phyloP scores from a whole-genome alignment of 2,329 filamentous ascomycete species.

The Sclerotinia borealis region DNA sequence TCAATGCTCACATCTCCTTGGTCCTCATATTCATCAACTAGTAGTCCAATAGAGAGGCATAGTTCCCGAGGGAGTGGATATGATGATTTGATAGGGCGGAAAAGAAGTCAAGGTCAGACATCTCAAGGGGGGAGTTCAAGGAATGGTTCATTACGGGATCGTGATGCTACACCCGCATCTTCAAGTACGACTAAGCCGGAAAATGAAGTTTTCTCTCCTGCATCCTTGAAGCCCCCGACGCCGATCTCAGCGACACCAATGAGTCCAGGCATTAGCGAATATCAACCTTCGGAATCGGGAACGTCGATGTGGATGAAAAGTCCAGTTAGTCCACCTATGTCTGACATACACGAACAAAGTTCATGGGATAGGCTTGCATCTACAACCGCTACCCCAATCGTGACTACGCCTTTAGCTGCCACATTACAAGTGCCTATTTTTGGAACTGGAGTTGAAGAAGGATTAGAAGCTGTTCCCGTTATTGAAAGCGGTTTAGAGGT shows the following conservation, averaged over 20 bases:
- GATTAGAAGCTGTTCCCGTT: conserved; percentile 22
- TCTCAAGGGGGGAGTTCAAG: conserved; percentile 14
- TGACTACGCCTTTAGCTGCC: conserved; percentile 13
- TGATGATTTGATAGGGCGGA: conserved; percentile 22
- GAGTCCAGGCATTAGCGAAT: conserved; percentile 7
- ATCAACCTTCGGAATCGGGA: conserved; percentile 10
- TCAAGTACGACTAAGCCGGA: conserved; percentile 3
- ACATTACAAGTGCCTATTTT: conserved; percentile 23
- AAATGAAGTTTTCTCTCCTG: not conserved
- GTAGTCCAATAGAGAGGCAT: conserved; percentile 22
- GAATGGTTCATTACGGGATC: conserved; percentile 12
- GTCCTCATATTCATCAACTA: conserved; percentile 10
- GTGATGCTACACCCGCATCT: conserved; percentile 2
- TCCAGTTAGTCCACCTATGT: conserved; percentile 9
- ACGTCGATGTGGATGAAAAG: conserved; percentile 7
- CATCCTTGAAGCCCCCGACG: conserved; percentile 5
- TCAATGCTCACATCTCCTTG: conserved; percentile 8
- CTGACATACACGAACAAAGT: not conserved
- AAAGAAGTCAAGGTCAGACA: conserved; percentile 24
- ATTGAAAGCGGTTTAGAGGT: conserved; percentile 11
- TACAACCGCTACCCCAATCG: not conserved
- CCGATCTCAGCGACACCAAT: not conserved
- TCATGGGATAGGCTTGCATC: conserved; percentile 10
- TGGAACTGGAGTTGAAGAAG: conserved; percentile 22
- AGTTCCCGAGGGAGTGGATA: conserved; percentile 25